A percentile compares a stretch with the other conserved stretches of the same genome.
These are phyloP conservation scores for Puccinia coronata DNA, from an alignment of 1,284 basidiomycete genomes.

Conservation along the genomic window DNA sequence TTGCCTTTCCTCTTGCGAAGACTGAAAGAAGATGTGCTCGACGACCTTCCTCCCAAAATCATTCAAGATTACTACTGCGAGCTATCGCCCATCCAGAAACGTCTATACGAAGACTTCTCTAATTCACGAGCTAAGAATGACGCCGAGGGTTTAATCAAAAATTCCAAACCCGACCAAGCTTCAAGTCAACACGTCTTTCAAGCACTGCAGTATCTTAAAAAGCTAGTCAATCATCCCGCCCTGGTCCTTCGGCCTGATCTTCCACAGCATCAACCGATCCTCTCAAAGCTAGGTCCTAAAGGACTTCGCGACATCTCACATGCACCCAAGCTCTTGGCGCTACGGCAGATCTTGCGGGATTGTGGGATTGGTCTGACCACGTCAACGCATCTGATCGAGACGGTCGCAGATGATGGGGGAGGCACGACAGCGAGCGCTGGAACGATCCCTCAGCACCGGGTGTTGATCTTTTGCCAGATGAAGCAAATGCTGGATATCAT, in stretches of 20 bases:
- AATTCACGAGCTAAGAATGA: constrained; percentile 66
- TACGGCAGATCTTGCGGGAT: constrained; percentile 89
- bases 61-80: constrained; percentile 99
- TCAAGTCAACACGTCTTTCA: constrained; percentile 88
- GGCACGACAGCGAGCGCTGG: constrained; percentile 56
- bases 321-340: constrained; percentile 89
- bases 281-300: constrained; percentile 64
- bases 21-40: constrained; percentile 93
- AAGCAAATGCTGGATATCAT: constrained; percentile 99
- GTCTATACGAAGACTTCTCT: constrained; percentile 88
- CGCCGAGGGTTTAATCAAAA: constrained; percentile 49
- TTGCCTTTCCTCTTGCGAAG: constrained; percentile 95
- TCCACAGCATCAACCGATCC: constrained; percentile 67
- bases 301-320: constrained; percentile 76
- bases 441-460: constrained; percentile 86
- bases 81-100: constrained; percentile 87
- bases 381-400: constrained; percentile 65
- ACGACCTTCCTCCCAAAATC: constrained; percentile 97
- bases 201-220: constrained; percentile 92
- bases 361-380: constrained; percentile 82
- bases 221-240: constrained; percentile 95
- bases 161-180: constrained; percentile 60
- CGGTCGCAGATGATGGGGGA: constrained; percentile 62
- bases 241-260: constrained; percentile 75
- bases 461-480: constrained; percentile 98